phyloP scores from a whole-genome alignment of 805 yeast species.

The Cyberlindnera suaveolens region DNA sequence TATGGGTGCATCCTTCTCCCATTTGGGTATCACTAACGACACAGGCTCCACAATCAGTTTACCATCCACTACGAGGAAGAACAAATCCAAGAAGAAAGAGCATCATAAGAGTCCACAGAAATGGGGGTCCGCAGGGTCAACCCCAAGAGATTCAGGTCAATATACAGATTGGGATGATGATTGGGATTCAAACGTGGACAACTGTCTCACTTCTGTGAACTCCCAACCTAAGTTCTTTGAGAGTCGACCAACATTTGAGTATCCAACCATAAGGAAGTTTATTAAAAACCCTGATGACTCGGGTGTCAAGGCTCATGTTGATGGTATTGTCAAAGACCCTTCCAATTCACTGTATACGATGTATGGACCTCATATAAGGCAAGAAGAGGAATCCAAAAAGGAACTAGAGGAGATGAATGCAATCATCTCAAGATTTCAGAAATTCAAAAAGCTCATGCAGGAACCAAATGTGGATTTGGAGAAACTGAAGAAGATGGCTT shows the following conservation, averaged over 20 bases:
- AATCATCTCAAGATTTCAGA: slow-evolving; percentile 52
- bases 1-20: slow-evolving; percentile 52
- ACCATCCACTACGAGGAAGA: slow-evolving; percentile 11
- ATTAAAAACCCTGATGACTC: slow-evolving; percentile 13
- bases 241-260: slow-evolving; percentile 21
- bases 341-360: slow-evolving; percentile 32
- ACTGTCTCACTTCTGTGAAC: slow-evolving; percentile 20
- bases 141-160: slow-evolving; percentile 27
- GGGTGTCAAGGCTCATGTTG: slow-evolving; percentile 18
- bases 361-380: slow-evolving; percentile 35
- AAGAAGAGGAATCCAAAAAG: slow-evolving; percentile 32
- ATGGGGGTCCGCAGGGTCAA: slow-evolving; percentile 8
- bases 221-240: slow-evolving; percentile 27
- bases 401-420: slow-evolving; percentile 55
- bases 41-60: slow-evolving; percentile 3
- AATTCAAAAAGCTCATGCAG: slow-evolving; percentile 58
- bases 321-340: slow-evolving; percentile 23
- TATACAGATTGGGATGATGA: slow-evolving; percentile 82
- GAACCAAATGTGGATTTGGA: slow-evolving; percentile 51
- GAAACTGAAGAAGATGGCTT: slow-evolving; percentile 71
- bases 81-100: slow-evolving; percentile 6
- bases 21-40: slow-evolving; percentile 35
- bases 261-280: slow-evolving; percentile 24
- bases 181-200: slow-evolving; percentile 79
- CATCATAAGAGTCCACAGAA: slow-evolving; percentile 6